phyloP scores from a whole-genome alignment of 495 filamentous ascomycete genomes.

The Corynascus novoguineensis region DNA sequence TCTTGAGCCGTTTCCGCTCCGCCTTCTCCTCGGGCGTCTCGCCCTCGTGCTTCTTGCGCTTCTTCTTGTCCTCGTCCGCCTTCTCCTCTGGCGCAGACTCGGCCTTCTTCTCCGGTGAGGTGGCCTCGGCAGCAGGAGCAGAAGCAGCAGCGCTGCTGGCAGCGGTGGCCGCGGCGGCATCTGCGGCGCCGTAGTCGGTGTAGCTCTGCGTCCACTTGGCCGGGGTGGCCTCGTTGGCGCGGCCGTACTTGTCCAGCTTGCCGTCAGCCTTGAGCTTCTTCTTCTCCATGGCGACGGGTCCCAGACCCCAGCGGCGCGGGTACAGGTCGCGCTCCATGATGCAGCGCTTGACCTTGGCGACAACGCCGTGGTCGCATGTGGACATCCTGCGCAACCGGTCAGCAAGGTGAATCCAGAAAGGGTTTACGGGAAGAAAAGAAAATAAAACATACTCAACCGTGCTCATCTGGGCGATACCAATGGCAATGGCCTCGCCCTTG shows the following conservation, averaged over 20 bases:
- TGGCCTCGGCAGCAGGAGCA: constrained; percentile 34
- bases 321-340: constrained; percentile 99
- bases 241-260: constrained; percentile 94
- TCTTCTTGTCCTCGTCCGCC: constrained; percentile 49
- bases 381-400: constrained; percentile 47
- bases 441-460: constrained; percentile 24
- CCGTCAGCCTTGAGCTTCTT: constrained; percentile 99
- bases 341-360: constrained; percentile 92
- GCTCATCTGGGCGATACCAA: constrained; percentile 87
- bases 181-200: constrained; percentile 68
- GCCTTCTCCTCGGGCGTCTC: constrained; percentile 72
- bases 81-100: constrained; percentile 40
- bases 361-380: constrained; percentile 90
- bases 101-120: constrained; percentile 25
- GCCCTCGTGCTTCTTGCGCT: constrained; percentile 76
- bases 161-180: constrained; percentile 28
- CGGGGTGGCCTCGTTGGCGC: constrained; percentile 85
- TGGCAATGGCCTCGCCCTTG: constrained; percentile 95
- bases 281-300: constrained; percentile 86
- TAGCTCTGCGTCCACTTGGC: constrained; percentile 84
- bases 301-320: constrained; percentile 89
- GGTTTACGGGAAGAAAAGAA: background rate
- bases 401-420: too few species aligned
- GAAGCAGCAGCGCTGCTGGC: constrained; percentile 20
- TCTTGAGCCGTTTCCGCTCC: constrained; percentile 71